phyloP scores from a whole-genome alignment of 2,329 filamentous ascomycete genomes.

The Parastagonospora avenae region DNA sequence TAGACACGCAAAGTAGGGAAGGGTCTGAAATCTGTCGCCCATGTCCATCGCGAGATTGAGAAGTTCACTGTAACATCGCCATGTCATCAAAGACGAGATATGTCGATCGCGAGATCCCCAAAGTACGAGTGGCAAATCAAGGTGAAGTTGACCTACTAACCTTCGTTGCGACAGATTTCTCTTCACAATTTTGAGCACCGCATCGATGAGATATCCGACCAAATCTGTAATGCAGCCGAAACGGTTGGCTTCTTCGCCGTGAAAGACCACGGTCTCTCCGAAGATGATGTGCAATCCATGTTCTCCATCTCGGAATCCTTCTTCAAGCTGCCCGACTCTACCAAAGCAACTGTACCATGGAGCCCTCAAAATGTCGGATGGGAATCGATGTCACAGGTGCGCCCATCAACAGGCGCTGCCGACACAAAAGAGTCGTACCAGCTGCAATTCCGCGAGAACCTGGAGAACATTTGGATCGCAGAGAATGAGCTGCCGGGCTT shows the following conservation, averaged over 20 bases:
- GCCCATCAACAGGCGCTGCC: slow-evolving; percentile 63
- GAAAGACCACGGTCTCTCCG: slow-evolving; percentile 60
- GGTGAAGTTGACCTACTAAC: not conserved
- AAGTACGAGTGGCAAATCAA: not conserved
- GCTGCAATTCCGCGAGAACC: slow-evolving; percentile 64
- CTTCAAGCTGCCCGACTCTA: slow-evolving; percentile 58
- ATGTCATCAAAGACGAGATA: slow-evolving; percentile 18
- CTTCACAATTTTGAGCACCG: slow-evolving; percentile 59
- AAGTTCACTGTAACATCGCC: not conserved
- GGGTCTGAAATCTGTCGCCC: no score
- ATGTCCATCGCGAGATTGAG: no score
- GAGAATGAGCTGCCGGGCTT: slow-evolving; percentile 58
- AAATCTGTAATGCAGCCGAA: slow-evolving; percentile 61
- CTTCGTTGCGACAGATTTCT: slow-evolving; percentile 48
- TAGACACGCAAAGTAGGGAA: no score
- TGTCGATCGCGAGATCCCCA: slow-evolving; percentile 7
- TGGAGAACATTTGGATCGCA: slow-evolving; percentile 56
- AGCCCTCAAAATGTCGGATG: slow-evolving; percentile 62
- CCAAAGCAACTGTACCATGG: slow-evolving; percentile 62
- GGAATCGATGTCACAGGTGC: slow-evolving; percentile 64
- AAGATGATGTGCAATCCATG: slow-evolving; percentile 56
- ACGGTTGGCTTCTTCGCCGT: slow-evolving; percentile 66
- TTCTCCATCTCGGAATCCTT: slow-evolving; percentile 59
- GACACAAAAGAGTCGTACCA: slow-evolving; percentile 69
- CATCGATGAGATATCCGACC: slow-evolving; percentile 58